phyloP scores from a whole-genome alignment of 805 yeast genomes.

The Yamadazyma kitorensis region DNA sequence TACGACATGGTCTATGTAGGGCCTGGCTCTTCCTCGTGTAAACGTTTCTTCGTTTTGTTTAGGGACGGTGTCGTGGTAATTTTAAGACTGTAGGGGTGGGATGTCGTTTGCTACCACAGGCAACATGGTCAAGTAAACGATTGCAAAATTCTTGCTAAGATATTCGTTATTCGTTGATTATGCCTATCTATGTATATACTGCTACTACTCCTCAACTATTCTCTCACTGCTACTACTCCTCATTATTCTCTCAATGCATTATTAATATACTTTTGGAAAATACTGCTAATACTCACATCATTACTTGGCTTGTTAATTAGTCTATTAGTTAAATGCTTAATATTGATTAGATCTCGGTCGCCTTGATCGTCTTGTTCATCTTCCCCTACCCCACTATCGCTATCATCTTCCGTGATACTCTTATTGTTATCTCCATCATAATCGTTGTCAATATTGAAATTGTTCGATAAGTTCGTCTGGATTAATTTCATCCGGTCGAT shows the following conservation, averaged over 20 bases:
- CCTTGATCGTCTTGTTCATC: slow-evolving; percentile 7
- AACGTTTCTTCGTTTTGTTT: no score
- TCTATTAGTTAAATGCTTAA: slow-evolving; percentile 23
- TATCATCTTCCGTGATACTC: slow-evolving; percentile 18
- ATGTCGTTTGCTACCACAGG: no score
- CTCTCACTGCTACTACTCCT: no score
- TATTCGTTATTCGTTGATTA: no score
- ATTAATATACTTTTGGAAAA: slow-evolving; percentile 39
- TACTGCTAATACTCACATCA: slow-evolving; percentile 27
- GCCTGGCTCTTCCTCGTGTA: no score
- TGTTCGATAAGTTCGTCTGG: slow-evolving; percentile 33
- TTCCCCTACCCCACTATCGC: slow-evolving; percentile 18
- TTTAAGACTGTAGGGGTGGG: no score
- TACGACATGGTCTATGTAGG: no score
- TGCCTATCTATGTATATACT: no score
- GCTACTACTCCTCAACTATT: no score
- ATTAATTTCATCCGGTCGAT: slow-evolving; percentile 27
- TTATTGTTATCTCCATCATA: slow-evolving; percentile 22
- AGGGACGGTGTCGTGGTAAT: no score
- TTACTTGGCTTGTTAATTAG: slow-evolving; percentile 14
- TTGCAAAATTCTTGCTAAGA: no score
- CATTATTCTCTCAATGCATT: slow-evolving; percentile 5
- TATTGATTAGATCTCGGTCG: slow-evolving; percentile 21
- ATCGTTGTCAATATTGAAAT: slow-evolving; percentile 36
- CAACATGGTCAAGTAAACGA: no score